Evolutionary conservation across 2,329 filamentous ascomycete species (phyloP).

Genomic region (Fusarium citri): DNA sequence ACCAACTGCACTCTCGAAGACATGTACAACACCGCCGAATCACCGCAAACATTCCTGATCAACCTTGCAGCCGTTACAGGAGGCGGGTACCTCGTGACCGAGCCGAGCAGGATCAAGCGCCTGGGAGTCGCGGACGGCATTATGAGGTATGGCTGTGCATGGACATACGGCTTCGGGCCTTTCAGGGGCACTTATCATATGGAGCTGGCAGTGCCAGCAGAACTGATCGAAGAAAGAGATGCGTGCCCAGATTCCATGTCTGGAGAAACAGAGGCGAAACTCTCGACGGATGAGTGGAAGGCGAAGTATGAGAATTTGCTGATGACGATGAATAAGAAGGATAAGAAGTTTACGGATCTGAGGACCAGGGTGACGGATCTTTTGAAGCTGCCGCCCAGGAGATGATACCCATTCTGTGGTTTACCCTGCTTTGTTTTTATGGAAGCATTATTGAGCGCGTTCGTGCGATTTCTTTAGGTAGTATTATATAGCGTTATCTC

Average conservation of each 20-base stretch:
- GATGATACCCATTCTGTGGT: slow-evolving; percentile 35
- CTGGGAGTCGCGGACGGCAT: slow-evolving; percentile 56
- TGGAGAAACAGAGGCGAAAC: slow-evolving; percentile 11
- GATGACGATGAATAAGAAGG: slow-evolving; percentile 68
- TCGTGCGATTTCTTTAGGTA: neutral
- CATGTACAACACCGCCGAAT: slow-evolving; percentile 62
- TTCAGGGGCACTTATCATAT: slow-evolving; percentile 65
- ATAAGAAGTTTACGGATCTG: slow-evolving; percentile 62
- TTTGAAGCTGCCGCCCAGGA: slow-evolving; percentile 40
- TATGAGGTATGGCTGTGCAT: slow-evolving; percentile 63
- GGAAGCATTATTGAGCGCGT: slow-evolving; percentile 4
- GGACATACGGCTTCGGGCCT: slow-evolving; percentile 67
- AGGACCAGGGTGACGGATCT: slow-evolving; percentile 57
- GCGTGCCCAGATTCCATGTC: slow-evolving; percentile 29
- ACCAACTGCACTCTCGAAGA: slow-evolving; percentile 65
- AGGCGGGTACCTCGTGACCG: slow-evolving; percentile 61
- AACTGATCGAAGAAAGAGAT: slow-evolving; percentile 54
- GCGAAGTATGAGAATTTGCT: slow-evolving; percentile 68
- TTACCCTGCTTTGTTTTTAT: neutral
- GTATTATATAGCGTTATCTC: slow-evolving; percentile 8
- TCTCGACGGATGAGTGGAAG: slow-evolving; percentile 61
- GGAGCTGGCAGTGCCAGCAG: slow-evolving; percentile 59
- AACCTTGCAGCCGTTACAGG: slow-evolving; percentile 69
- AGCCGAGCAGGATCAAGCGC: slow-evolving; percentile 56
- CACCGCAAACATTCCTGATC: slow-evolving; percentile 67